Evolutionary conservation across 495 filamentous ascomycete species (phyloP).

Genomic region (Massariosphaeria phaeospora): DNA sequence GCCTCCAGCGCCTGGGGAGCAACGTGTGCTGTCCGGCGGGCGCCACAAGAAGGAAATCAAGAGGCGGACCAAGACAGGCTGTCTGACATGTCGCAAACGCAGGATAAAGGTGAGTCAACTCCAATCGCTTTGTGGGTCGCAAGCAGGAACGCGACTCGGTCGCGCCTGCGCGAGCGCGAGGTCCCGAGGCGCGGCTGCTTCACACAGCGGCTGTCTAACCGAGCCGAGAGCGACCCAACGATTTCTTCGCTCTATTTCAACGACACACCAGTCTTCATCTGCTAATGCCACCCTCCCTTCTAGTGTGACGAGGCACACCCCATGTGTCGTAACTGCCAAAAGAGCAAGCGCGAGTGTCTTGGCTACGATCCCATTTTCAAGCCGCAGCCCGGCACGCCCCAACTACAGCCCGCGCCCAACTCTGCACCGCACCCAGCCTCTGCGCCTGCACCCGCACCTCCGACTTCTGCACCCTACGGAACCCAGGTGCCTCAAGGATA

Average conservation of each 20-base stretch:
- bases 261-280: slow-evolving; percentile 11
- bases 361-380: slow-evolving; percentile 99
- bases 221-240: slow-evolving; percentile 34
- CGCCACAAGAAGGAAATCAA: slow-evolving; percentile 99
- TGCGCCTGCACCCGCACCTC: slow-evolving; percentile 32
- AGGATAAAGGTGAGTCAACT: slow-evolving; percentile 88
- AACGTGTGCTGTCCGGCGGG: slow-evolving; percentile 67
- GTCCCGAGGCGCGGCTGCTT: slow-evolving; percentile 8
- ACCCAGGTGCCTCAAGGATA: slow-evolving; percentile 55
- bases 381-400: slow-evolving; percentile 68
- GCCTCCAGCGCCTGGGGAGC: slow-evolving; percentile 48
- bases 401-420: slow-evolving; percentile 71
- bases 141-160: slow-evolving; percentile 9
- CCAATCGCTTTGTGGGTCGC: slow-evolving; percentile 13
- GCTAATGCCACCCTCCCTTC: slow-evolving; percentile 21
- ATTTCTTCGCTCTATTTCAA: slow-evolving; percentile 21
- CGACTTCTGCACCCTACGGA: slow-evolving; percentile 32
- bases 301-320: slow-evolving; percentile 97
- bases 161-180: no score
- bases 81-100: slow-evolving; percentile 92
- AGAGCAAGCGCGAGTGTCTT: slow-evolving; percentile 94
- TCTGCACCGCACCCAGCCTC: slow-evolving; percentile 35
- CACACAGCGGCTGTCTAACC: slow-evolving; percentile 25
- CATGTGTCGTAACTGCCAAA: slow-evolving; percentile 92
- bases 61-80: slow-evolving; percentile 94